These are phyloP conservation scores for Galeopsis tetrahit DNA, from an alignment of 257 asterid species.

Conservation along the genomic window DNA sequence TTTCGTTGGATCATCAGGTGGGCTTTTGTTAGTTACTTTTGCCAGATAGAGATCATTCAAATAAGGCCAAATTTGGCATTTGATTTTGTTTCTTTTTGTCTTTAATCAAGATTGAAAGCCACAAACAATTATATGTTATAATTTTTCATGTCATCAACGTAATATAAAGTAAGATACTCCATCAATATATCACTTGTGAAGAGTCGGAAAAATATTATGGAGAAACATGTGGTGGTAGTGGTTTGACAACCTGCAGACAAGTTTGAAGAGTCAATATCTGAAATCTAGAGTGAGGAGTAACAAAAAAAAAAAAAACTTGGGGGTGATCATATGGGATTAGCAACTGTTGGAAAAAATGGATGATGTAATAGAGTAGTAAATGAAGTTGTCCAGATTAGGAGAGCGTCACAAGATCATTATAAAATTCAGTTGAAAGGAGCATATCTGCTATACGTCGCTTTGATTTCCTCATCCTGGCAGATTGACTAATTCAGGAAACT, in stretches of 20 bases:
- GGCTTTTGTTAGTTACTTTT: constrained; percentile 19
- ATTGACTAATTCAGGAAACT: constrained; percentile 18
- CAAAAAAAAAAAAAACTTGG: background rate
- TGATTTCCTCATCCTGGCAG: background rate
- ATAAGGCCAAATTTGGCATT: constrained; percentile 20
- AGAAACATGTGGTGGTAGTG: background rate
- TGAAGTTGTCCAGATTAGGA: constrained; percentile 1
- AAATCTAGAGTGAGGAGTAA: background rate
- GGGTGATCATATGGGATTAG: background rate
- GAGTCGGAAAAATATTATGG: background rate
- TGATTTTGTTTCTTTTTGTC: constrained; percentile 14
- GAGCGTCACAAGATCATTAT: constrained; percentile 21
- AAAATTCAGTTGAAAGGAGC: constrained; percentile 10
- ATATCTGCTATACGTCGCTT: background rate
- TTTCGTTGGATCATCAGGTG: constrained; percentile 26
- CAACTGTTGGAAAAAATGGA: constrained; percentile 7
- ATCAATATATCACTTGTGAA: background rate
- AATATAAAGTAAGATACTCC: background rate
- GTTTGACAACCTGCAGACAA: constrained; percentile 6
- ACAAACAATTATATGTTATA: constrained; percentile 9
- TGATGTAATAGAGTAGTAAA: constrained; percentile 16
- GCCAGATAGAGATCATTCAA: constrained; percentile 26
- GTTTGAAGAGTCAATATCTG: constrained; percentile 7
- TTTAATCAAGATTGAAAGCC: background rate
- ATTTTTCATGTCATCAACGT: constrained; percentile 19